Conservation (phyloP, 139 green algal species). For the Chlamydomonas sphaeroides region DNA sequence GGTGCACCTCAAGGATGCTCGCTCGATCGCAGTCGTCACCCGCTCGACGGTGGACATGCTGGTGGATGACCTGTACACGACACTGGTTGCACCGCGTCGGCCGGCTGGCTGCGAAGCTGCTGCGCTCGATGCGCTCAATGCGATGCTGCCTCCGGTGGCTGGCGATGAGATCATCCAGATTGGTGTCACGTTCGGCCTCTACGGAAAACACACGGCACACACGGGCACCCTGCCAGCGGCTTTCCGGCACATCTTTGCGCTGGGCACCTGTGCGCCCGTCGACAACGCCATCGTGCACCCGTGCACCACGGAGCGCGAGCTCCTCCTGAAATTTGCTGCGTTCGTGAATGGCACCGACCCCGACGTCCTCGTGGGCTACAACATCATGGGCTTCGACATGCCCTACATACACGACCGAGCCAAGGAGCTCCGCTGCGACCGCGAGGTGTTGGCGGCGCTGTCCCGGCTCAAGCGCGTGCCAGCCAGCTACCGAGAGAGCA, state of each 20-base stretch:
- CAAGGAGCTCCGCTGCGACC: not conserved
- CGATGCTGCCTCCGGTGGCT: not conserved
- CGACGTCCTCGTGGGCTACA: constrained; percentile 43
- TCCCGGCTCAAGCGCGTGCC: not conserved
- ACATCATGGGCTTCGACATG: constrained; percentile 52
- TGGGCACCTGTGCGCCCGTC: constrained; percentile 29
- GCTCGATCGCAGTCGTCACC: not conserved
- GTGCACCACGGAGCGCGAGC: constrained; percentile 17
- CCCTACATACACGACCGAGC: constrained; percentile 41
- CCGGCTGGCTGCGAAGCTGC: not conserved
- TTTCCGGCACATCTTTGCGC: constrained; percentile 15
- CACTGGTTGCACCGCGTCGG: not conserved
- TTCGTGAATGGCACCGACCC: constrained; percentile 9
- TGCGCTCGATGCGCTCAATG: too few species aligned
- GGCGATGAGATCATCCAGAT: constrained; percentile 46
- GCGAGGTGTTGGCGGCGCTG: not conserved
- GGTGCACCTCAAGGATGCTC: not conserved
- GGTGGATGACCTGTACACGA: not conserved
- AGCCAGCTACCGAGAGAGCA: not conserved
- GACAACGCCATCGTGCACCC: not conserved
- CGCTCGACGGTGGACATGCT: not conserved
- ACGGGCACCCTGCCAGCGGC: too few species aligned
- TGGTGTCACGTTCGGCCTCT: constrained; percentile 10
- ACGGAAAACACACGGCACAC: not conserved
- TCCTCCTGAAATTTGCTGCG: constrained; percentile 1